phyloP scores from a whole-genome alignment of 768 basidiomycete genomes.

The Russula brevipes region DNA sequence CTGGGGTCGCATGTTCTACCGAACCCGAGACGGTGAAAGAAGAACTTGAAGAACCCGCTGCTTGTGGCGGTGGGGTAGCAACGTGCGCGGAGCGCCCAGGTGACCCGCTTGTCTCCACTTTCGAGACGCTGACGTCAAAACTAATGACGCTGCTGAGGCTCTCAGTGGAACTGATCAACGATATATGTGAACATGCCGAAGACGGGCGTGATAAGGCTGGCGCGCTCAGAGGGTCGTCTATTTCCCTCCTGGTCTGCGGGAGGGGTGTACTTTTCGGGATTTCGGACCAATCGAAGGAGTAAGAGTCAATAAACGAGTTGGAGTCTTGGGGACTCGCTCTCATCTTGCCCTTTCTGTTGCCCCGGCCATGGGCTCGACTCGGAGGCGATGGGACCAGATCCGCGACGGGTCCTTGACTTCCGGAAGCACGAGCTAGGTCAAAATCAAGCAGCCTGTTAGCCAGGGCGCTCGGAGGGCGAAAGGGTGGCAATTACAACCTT shows the following conservation, averaged over 20 bases:
- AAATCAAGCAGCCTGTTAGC: not conserved
- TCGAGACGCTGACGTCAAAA: not conserved
- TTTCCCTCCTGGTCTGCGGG: not conserved
- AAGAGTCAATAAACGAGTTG: not conserved
- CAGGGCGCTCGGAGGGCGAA: not conserved
- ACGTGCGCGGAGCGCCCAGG: not conserved
- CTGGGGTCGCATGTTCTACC: not conserved
- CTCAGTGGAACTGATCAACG: not conserved
- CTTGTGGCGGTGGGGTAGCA: not conserved
- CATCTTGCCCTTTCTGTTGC: not conserved
- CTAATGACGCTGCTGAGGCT: not conserved
- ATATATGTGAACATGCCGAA: constrained; percentile 8
- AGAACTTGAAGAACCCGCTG: too few relatives aligned
- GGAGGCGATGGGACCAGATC: not conserved
- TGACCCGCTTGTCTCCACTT: not conserved
- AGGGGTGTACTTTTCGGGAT: not conserved
- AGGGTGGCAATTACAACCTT: not conserved
- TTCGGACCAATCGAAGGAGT: not conserved
- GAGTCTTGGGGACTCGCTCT: not conserved
- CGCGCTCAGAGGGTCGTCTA: not conserved
- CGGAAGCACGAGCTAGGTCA: not conserved
- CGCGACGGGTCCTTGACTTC: not conserved
- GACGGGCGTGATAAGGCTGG: not conserved
- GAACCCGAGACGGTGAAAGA: not conserved
- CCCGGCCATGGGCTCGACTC: not conserved